Conservation (phyloP, 75 land plant genomes). For the Cunninghamia lanceolata region DNA sequence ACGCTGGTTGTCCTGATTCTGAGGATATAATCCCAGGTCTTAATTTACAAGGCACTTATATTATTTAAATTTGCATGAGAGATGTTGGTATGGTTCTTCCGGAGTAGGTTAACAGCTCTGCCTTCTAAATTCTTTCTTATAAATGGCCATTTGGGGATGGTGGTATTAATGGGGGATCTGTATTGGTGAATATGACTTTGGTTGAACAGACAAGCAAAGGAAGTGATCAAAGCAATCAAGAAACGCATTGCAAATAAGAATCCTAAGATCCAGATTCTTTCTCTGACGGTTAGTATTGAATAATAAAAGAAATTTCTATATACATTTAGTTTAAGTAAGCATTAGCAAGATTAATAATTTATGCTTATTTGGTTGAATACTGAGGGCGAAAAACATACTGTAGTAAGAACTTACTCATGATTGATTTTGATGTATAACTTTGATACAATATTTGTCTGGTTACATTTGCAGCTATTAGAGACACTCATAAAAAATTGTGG, state of each 20-base stretch:
- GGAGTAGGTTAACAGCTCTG: background rate
- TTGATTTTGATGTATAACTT: background rate
- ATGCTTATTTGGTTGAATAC: background rate
- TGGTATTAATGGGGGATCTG: background rate
- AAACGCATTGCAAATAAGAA: slow-evolving; percentile 45
- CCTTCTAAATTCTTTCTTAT: background rate
- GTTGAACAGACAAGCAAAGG: slow-evolving; percentile 53
- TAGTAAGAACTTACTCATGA: background rate
- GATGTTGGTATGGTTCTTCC: background rate
- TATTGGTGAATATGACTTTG: background rate
- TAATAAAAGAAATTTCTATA: background rate
- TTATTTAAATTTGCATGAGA: background rate
- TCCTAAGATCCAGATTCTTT: slow-evolving; percentile 51
- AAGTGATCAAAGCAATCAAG: slow-evolving; percentile 51
- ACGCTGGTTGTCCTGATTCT: background rate
- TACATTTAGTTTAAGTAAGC: background rate
- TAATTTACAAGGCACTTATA: background rate
- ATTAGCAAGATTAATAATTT: background rate
- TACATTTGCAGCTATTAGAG: slow-evolving; percentile 51
- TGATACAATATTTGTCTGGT: background rate
- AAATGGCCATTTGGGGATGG: background rate
- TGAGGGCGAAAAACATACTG: too few relatives aligned
- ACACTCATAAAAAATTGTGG: slow-evolving; percentile 76
- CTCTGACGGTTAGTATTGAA: slow-evolving; percentile 38
- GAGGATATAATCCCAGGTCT: background rate